Evolutionary conservation across 805 yeast genomes (phyloP), one percentile per base, ranked within the genome.

Genomic region (Kuraishia floccosa): DNA sequence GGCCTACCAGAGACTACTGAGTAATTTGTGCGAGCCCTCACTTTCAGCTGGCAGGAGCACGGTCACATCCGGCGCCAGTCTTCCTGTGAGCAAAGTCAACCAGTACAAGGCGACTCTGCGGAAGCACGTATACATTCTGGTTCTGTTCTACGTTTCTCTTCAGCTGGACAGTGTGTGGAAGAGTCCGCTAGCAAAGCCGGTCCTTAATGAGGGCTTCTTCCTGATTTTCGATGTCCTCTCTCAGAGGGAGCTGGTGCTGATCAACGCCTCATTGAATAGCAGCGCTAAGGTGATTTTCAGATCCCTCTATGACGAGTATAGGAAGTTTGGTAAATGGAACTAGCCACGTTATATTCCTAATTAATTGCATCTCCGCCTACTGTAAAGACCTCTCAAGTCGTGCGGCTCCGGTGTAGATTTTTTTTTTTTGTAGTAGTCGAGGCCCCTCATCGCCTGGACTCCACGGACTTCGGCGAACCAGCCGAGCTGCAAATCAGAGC

Each of bases 11-110:
- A 65, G 95, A 41, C 54, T 82, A 13, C 47, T 85, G 28, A 57
- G 65, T 15, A 78, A 79, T 42, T 54, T 80, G 21, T 83, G 94
- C 56, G 93, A 83, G 41, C 94, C 94, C 7, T 50, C 56, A 18
- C 14, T 14, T 32, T 29, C 26, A 12, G 7, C 12, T 11, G 28
- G 18, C 36, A 49, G 22, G 32, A 44, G 10, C 33, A 42, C 20
- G 41, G 44, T 36, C 29, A 52, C 39, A 31, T 46, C 49, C 13
- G 42, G 40, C 3, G 35, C 57, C 0, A 19, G 10, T 10, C 7
- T 19, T 19, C 10, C 22, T 19, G 22, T 19, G 22, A 19, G 7
- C 22, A 19, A 10, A 19, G 9, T 7, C 22, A n/a, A n/a, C n/a
- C n/a, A n/a, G n/a, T n/a, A n/a, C 29, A 80, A 76, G 39, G 63